Evolutionary conservation across 495 filamentous ascomycete species (phyloP), one percentile per base, ranked within the genome.

Genomic region (Penicillium parvum): DNA sequence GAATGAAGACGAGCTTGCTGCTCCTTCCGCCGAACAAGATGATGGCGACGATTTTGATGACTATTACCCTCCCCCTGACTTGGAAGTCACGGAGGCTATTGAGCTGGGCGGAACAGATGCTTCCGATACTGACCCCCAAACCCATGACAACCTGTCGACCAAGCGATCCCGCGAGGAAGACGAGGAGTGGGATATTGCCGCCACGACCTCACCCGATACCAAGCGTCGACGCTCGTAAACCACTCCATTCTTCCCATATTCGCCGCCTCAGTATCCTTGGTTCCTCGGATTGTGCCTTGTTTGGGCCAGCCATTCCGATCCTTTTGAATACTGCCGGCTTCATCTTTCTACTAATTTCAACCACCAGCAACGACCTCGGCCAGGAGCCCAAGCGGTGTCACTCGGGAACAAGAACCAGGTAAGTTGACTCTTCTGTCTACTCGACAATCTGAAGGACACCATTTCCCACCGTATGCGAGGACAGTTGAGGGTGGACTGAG

Each of bases 111-210:
- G 47, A 42, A 34, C 43, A 27, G 54, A 55, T 36, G 46, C 36
- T 26, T 43, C 43, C 27, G 16, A 23, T 43, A 45, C 47, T 50
- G 56, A 60, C 23, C 44, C 52, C 28, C 43, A 51, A 29, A 16
- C 45, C 14, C 36, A 32, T 40, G 44, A 51, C 9, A 57, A 45
- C 16, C 18, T 36, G 11, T 58, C 59, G 32, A 20, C 48, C 43
- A 63, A 65, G 47, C 54, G 60, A 19, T 50, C 60, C n/a, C 61
- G 57, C 33, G 59, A 52, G n/a, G 47, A 55, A 18, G 61, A 63
- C 32, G 57, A 63, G n/a, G 59, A 63, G 20, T 51, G 53, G 48
- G 61, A 63, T 11, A 30, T 53, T 17, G 45, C 32, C 23, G 47
- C 54, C 26, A 33, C 52, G 12, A 46, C 50, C 3, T 34, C 47